phyloP scores from a whole-genome alignment of 2,329 filamentous ascomycete genomes.

The Sphaerulina vaccinii region DNA sequence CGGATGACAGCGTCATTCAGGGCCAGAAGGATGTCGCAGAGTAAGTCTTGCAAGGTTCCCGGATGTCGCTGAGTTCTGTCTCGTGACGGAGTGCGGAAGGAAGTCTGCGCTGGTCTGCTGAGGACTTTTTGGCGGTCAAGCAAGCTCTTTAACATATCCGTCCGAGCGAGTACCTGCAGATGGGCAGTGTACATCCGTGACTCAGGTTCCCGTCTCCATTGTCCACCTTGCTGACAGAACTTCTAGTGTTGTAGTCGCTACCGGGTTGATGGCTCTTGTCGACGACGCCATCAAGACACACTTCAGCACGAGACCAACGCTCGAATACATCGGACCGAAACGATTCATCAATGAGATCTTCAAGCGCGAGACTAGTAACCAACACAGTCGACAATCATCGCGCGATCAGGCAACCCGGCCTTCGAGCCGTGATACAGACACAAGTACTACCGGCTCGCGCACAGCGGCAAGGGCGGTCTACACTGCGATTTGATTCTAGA shows the following conservation, averaged over 20 bases:
- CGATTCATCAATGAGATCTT: slow-evolving; percentile 65
- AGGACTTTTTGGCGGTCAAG: neutral
- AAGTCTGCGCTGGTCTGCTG: neutral
- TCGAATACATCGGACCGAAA: slow-evolving; percentile 63
- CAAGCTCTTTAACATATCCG: neutral
- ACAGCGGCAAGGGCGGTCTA: slow-evolving; percentile 15
- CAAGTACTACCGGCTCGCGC: slow-evolving; percentile 14
- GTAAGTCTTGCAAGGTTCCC: slow-evolving; percentile 54
- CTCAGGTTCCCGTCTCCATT: neutral
- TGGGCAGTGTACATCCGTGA: neutral
- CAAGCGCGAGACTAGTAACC: slow-evolving; percentile 45
- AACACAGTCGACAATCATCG: slow-evolving; percentile 26
- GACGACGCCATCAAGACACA: slow-evolving; percentile 86
- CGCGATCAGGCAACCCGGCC: slow-evolving; percentile 22
- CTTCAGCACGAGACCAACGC: slow-evolving; percentile 59
- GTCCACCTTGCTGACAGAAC: slow-evolving; percentile 6
- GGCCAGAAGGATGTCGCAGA: slow-evolving; percentile 79
- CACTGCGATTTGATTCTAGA: slow-evolving; percentile 9
- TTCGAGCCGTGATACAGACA: slow-evolving; percentile 23
- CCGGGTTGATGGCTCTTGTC: slow-evolving; percentile 82
- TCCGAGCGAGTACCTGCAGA: neutral
- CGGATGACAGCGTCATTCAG: slow-evolving; percentile 66
- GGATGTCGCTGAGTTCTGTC: neutral
- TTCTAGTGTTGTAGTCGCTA: slow-evolving; percentile 76
- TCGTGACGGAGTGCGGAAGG: neutral